Conservation (phyloP, 495 filamentous ascomycete genomes). For the Astrothelium subdiscretum region DNA sequence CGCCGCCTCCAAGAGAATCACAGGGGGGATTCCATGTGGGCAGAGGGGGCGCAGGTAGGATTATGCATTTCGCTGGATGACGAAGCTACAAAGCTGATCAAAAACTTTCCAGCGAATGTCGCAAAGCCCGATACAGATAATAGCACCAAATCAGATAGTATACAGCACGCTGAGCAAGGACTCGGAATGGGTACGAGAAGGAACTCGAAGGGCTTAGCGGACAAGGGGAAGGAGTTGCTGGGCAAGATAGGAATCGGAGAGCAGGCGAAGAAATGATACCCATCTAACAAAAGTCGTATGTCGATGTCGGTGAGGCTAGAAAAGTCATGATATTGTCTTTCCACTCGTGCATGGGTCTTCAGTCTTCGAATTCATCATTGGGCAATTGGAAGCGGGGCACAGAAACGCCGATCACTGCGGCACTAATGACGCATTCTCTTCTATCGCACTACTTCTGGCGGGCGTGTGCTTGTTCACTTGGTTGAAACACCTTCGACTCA, state of each 20-base stretch:
- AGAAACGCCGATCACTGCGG: not conserved
- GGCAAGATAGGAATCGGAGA: conserved; percentile 11
- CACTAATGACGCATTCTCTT: not conserved
- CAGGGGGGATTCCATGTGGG: conserved; percentile 29
- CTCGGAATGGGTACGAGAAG: conserved; percentile 5
- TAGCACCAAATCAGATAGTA: not conserved
- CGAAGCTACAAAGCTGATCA: not conserved
- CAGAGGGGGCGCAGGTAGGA: conserved; percentile 29
- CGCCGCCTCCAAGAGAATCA: conserved; percentile 31
- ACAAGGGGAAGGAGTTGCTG: conserved; percentile 18
- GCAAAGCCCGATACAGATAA: not conserved
- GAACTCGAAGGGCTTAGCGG: conserved; percentile 12
- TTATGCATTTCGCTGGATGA: conserved; percentile 6
- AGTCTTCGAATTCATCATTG: too few species aligned
- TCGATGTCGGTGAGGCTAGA: too few species aligned
- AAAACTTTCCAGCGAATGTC: not conserved
- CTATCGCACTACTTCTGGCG: not conserved
- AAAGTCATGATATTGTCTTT: not conserved
- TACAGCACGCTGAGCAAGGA: not conserved
- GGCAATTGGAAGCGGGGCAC: not conserved
- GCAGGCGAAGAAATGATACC: conserved; percentile 1
- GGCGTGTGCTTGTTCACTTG: not conserved
- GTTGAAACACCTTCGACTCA: not conserved
- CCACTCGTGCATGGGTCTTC: too few species aligned
- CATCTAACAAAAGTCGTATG: not conserved